A percentile compares a stretch with the other conserved stretches of the same genome.
These are phyloP conservation scores for Dictyostelium firmibasis DNA, from an alignment of 78 protist species.

Conservation along the genomic window DNA sequence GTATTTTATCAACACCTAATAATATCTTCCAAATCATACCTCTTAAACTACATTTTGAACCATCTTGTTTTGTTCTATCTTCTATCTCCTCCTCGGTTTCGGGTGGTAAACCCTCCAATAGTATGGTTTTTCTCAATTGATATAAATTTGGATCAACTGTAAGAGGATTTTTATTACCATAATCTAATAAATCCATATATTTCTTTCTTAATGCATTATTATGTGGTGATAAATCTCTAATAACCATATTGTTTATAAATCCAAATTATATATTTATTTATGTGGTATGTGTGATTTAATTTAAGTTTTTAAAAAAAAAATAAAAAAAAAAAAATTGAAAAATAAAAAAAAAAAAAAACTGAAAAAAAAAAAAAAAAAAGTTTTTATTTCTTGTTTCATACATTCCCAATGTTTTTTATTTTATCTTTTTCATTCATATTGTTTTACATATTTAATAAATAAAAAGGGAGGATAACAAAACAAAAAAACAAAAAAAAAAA, in stretches of 20 bases:
- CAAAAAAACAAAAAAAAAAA: no score
- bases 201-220: constrained; percentile 12
- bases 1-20: constrained; percentile 27
- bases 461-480: no score
- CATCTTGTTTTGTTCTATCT: constrained; percentile 15
- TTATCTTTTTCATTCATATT: no score
- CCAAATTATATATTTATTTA: no score
- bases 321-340: neutral
- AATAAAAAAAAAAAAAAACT: neutral
- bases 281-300: neutral
- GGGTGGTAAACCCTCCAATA: constrained; percentile 48
- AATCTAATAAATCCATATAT: constrained; percentile 23
- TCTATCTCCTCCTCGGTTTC: constrained; percentile 39
- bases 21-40: constrained; percentile 70
- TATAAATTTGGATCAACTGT: constrained; percentile 45
- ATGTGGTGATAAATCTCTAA: neutral
- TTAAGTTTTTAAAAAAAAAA: neutral
- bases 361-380: neutral
- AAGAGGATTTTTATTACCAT: constrained; percentile 47
- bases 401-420: no score
- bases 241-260: neutral
- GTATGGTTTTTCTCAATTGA: constrained; percentile 55
- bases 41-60: constrained; percentile 40
- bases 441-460: no score
- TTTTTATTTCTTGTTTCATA: no score